A percentile compares a stretch with the other conserved stretches of the same genome.
Evolutionary conservation across 2,329 filamentous ascomycete genomes (phyloP).

Genomic region (Aspergillus niger): DNA sequence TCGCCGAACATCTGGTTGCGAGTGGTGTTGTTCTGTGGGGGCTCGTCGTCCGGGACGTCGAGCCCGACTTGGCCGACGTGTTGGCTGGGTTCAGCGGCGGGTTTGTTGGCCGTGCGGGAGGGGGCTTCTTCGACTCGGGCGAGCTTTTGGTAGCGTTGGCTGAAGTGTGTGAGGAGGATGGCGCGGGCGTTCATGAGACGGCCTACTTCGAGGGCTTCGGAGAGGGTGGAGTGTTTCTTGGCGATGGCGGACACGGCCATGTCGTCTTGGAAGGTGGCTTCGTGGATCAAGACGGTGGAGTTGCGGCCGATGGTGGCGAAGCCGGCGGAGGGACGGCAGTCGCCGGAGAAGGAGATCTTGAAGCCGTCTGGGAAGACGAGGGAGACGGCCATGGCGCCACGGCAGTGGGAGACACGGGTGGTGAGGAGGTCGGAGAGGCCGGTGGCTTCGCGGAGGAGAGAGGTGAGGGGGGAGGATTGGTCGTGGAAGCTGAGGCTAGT

Average conservation of each 20-base stretch:
- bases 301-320: conserved; percentile 73
- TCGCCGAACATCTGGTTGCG: neutral
- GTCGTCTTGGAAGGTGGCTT: conserved; percentile 94
- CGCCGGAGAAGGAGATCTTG: conserved; percentile 89
- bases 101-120: conserved; percentile 14
- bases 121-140: conserved; percentile 28
- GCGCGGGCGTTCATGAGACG: conserved; percentile 75
- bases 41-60: conserved; percentile 28
- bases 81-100: conserved; percentile 22
- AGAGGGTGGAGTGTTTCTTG: conserved; percentile 89
- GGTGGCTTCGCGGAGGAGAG: conserved; percentile 53
- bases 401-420: conserved; percentile 74
- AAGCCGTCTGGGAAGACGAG: conserved; percentile 78
- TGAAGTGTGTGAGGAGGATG: conserved; percentile 90
- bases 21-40: conserved; percentile 16
- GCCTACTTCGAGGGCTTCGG: conserved; percentile 79
- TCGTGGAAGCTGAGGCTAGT: conserved; percentile 32
- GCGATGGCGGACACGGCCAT: conserved; percentile 73
- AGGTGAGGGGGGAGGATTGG: conserved; percentile 30
- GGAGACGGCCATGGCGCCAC: conserved; percentile 72
- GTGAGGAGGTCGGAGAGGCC: conserved; percentile 69
- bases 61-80: conserved; percentile 12
- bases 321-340: conserved; percentile 74
- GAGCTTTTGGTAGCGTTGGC: conserved; percentile 84
- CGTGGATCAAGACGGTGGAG: conserved; percentile 85